Conservation (phyloP, 2,329 filamentous ascomycete species). For the Thielaviopsis euricoi region DNA sequence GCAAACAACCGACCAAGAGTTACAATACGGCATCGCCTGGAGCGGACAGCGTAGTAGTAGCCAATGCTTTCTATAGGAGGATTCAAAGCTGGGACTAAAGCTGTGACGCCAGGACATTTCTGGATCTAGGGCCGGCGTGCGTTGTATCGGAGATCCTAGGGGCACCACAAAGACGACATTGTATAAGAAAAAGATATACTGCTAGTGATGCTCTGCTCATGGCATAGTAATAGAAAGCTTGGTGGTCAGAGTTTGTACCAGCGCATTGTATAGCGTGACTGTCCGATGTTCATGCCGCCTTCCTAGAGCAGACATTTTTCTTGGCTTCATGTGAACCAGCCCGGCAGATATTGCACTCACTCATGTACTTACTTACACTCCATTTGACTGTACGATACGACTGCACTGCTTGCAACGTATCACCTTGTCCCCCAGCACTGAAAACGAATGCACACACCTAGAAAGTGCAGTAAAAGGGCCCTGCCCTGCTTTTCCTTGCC, state of each 20-base stretch:
- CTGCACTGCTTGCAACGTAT: too few species aligned
- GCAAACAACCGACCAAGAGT: neutral
- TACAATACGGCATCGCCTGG: neutral
- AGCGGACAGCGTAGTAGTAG: neutral
- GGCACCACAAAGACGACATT: neutral
- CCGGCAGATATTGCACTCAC: too few species aligned
- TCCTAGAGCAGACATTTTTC: too few species aligned
- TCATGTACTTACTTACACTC: too few species aligned
- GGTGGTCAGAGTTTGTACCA: neutral
- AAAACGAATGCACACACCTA: too few species aligned
- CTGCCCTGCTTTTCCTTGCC: too few species aligned
- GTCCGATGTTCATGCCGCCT: neutral
- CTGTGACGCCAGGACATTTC: neutral
- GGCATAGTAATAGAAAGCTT: neutral
- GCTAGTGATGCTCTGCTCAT: neutral
- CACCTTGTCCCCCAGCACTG: too few species aligned
- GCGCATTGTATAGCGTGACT: neutral
- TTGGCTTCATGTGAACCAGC: too few species aligned
- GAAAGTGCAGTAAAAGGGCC: too few species aligned
- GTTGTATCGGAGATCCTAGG: neutral
- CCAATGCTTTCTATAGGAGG: neutral
- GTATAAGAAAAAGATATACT: neutral
- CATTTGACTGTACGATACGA: too few species aligned
- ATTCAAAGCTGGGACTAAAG: neutral
- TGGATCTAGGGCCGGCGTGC: too few species aligned